Conservation (phyloP, 73 alveolate genomes). For the Symbiodinium natans region DNA sequence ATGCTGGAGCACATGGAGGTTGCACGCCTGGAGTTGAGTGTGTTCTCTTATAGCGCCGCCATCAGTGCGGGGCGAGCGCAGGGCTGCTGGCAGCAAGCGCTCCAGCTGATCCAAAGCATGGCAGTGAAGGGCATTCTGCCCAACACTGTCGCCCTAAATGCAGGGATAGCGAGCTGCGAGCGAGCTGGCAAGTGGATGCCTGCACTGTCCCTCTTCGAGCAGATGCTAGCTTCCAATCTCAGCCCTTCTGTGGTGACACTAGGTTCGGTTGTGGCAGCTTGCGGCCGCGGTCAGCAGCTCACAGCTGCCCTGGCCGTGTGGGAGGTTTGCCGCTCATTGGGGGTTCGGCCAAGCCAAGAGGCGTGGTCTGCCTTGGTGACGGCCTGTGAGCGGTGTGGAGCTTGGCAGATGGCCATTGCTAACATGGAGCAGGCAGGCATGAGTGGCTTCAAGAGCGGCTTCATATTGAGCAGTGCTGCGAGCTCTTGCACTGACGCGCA, state of each 20-base stretch:
- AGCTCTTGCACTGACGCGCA: slow-evolving; percentile 27
- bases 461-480: slow-evolving; percentile 47
- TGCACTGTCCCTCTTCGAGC: slow-evolving; percentile 39
- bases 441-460: slow-evolving; percentile 4
- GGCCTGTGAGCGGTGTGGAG: slow-evolving; percentile 32
- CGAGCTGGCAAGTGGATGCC: slow-evolving; percentile 18
- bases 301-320: slow-evolving; percentile 23
- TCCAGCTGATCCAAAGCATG: neutral
- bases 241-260: slow-evolving; percentile 21
- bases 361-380: slow-evolving; percentile 48
- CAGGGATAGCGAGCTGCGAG: slow-evolving; percentile 55
- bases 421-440: neutral
- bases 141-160: slow-evolving; percentile 44
- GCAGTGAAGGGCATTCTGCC: slow-evolving; percentile 8
- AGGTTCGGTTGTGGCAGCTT: slow-evolving; percentile 62
- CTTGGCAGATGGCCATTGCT: slow-evolving; percentile 13
- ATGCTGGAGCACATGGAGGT: slow-evolving; percentile 7
- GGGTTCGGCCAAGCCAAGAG: neutral
- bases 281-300: slow-evolving; percentile 63
- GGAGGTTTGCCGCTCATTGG: neutral
- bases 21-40: slow-evolving; percentile 10
- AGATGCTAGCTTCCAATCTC: neutral
- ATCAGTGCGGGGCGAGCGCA: neutral
- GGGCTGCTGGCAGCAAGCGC: neutral
- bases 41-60: slow-evolving; percentile 34